phyloP scores from a whole-genome alignment of 495 filamentous ascomycete species.

The Annulohypoxylon nitens region DNA sequence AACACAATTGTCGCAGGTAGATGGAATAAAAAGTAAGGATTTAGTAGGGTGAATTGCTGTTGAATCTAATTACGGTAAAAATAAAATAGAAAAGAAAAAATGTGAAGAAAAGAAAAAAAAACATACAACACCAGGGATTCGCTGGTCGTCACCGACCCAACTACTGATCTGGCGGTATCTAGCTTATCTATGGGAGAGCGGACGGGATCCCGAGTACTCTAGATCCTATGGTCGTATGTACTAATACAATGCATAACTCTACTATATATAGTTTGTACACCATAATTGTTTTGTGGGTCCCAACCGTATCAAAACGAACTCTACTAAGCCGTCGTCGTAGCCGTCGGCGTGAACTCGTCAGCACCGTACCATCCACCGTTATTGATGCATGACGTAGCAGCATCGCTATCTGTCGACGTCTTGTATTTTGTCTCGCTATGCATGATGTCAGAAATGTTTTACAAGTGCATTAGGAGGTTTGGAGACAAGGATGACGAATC shows the following conservation, averaged over 20 bases:
- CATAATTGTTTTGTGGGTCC: neutral
- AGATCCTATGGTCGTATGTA: slow-evolving; percentile 62
- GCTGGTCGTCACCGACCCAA: slow-evolving; percentile 66
- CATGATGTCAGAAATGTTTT: slow-evolving; percentile 7
- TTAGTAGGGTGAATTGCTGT: too few species aligned
- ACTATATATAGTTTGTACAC: neutral
- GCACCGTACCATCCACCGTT: slow-evolving; percentile 56
- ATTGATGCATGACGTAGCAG: slow-evolving; percentile 56
- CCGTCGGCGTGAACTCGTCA: slow-evolving; percentile 25
- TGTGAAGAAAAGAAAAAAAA: slow-evolving; percentile 28
- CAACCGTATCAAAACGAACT: neutral
- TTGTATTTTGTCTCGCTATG: slow-evolving; percentile 53
- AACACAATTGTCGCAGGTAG: too few species aligned
- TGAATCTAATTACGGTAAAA: too few species aligned
- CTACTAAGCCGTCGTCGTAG: slow-evolving; percentile 23
- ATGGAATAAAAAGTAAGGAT: too few species aligned
- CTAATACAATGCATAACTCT: neutral
- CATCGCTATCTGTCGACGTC: slow-evolving; percentile 53
- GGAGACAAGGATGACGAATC: too few species aligned
- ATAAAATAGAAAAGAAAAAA: too few species aligned
- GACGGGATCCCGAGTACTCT: slow-evolving; percentile 64
- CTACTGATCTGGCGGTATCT: slow-evolving; percentile 58
- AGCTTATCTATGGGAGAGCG: slow-evolving; percentile 63
- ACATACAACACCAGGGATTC: slow-evolving; percentile 64
- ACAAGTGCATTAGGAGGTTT: neutral